Percentiles rank a stretch among this genome's conserved stretches.
phyloP scores from a whole-genome alignment of 2,329 filamentous ascomycete genomes.

The Alternaria triticina region DNA sequence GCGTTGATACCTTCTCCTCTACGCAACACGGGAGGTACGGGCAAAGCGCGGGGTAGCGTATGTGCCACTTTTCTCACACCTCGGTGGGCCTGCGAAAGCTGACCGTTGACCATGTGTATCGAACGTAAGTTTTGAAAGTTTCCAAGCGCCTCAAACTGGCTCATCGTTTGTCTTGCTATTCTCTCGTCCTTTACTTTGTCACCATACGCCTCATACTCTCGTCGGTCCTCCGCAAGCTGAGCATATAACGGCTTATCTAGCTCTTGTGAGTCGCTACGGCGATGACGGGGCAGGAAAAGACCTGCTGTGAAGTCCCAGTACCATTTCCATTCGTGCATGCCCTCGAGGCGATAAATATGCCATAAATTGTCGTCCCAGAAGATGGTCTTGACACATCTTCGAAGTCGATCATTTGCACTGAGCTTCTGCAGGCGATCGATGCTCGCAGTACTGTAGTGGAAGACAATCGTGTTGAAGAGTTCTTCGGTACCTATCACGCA shows the following conservation, averaged over 20 bases:
- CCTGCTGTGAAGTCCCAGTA: conserved; percentile 1
- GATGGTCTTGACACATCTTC: conserved; percentile 11
- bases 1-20: conserved; percentile 6
- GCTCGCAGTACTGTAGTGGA: conserved; percentile 13
- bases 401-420: conserved; percentile 3
- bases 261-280: not conserved
- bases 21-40: not conserved
- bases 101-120: conserved; percentile 5
- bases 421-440: conserved; percentile 11
- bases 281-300: not conserved
- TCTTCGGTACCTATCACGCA: conserved; percentile 6
- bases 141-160: not conserved
- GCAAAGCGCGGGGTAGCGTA: not conserved
- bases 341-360: conserved; percentile 3
- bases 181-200: conserved; percentile 11
- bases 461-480: conserved; percentile 16
- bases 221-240: not conserved
- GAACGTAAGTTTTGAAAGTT: conserved; percentile 4
- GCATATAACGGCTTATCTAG: not conserved
- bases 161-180: not conserved
- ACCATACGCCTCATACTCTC: conserved; percentile 14
- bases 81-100: not conserved
- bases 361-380: conserved; percentile 16
- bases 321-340: conserved; percentile 13
- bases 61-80: not conserved